Percentiles rank a stretch among this genome's conserved stretches.
phyloP scores from a whole-genome alignment of 2,329 filamentous ascomycete genomes.

The Verticillium isaacii region DNA sequence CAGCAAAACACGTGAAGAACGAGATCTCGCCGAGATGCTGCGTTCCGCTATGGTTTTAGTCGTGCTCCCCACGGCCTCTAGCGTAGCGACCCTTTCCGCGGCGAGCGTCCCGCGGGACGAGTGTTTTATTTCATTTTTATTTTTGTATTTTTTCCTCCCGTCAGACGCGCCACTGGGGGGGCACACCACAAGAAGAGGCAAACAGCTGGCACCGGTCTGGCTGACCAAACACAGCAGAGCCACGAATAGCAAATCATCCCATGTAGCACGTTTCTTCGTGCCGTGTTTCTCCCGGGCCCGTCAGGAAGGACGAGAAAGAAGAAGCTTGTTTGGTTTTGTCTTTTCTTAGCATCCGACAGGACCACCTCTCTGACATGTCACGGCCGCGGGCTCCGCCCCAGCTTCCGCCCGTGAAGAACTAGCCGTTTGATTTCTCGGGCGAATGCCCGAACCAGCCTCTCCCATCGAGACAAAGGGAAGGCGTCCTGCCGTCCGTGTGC shows the following conservation, averaged over 20 bases:
- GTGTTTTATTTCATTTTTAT: neutral
- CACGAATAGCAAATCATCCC: neutral
- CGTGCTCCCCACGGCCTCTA: neutral
- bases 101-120: neutral
- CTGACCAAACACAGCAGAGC: neutral
- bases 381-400: neutral
- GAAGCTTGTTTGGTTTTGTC: neutral
- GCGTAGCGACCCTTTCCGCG: neutral
- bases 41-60: neutral
- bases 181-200: too few species aligned
- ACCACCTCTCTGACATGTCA: neutral
- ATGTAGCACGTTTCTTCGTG: neutral
- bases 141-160: neutral
- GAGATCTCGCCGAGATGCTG: neutral
- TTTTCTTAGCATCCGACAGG: neutral
- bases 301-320: neutral
- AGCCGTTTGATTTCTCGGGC: neutral
- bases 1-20: neutral
- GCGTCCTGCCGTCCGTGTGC: neutral
- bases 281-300: neutral
- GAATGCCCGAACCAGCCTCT: neutral
- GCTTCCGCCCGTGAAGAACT: neutral
- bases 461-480: neutral
- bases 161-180: neutral
- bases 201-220: neutral